These are phyloP conservation scores for Corchorus olitorius DNA, from an alignment of 345 rosid genomes.

Conservation along the genomic window DNA sequence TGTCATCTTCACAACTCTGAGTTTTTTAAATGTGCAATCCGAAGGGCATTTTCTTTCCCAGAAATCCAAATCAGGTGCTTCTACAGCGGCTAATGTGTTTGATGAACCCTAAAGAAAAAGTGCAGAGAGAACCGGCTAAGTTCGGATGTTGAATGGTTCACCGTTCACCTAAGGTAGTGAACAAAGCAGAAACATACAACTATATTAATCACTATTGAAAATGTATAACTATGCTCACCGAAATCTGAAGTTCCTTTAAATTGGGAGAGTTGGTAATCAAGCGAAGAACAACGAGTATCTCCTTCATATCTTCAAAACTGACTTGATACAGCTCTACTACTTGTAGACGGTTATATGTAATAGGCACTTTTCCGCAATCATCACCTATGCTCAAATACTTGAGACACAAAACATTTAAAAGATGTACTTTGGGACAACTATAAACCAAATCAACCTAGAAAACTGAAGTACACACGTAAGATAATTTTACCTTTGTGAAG, in stretches of 20 bases:
- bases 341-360: slow-evolving; percentile 62
- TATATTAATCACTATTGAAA: background rate
- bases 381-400: slow-evolving; percentile 93
- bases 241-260: slow-evolving; percentile 69
- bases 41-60: slow-evolving; percentile 57
- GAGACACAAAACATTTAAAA: slow-evolving; percentile 1
- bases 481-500: slow-evolving; percentile 75
- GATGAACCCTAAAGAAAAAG: slow-evolving; percentile 57
- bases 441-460: slow-evolving; percentile 11
- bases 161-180: background rate
- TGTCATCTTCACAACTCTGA: slow-evolving; percentile 66
- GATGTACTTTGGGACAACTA: background rate
- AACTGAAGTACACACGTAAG: background rate
- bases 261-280: slow-evolving; percentile 84
- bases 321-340: slow-evolving; percentile 77
- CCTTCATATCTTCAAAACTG: slow-evolving; percentile 84
- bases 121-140: background rate
- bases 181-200: background rate
- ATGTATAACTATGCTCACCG: slow-evolving; percentile 52
- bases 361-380: slow-evolving; percentile 57
- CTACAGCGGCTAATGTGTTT: slow-evolving; percentile 47
- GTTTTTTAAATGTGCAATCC: slow-evolving; percentile 53
- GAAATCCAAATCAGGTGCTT: slow-evolving; percentile 58
- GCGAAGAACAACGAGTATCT: slow-evolving; percentile 78
- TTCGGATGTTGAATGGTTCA: background rate